Base-by-base conservation (phyloP, 352 stramenopile genomes). In the Plasmopara muralis region DNA sequence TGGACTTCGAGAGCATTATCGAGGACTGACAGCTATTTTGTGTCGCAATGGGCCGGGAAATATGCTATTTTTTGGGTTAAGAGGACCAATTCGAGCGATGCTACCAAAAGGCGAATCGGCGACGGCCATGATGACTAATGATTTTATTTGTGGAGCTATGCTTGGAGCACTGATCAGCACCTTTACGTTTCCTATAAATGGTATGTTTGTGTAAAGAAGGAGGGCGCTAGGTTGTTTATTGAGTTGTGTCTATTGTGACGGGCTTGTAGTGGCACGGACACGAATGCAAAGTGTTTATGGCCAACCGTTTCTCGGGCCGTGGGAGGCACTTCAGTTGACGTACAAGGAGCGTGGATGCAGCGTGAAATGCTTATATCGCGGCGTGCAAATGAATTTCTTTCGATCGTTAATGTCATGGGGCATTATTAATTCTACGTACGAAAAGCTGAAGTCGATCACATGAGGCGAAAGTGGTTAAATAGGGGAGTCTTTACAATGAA, bases 391-490 rank as follows among this genome's bases (percentile, higher is more conserved):
- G 66, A 95, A 95, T 55, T 95, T 92, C 60, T 85, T 86, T 43
- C 72, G 85, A 9, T 92, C 82, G 20, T 62, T 95, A 4, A 48
- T 95, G 13, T 94, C 85, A 13, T 95, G 85, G 85, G 85, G 85
- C 9, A 95, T 95, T 48, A 91, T 95, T 55, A 95, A 95, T 60
- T 90, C 79, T 49, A 80, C 80, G 38, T 95, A 94, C 53, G 85
- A 95, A 60, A 85, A 85, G 55, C 74, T 93, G 40, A 94, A 89
- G 66, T 70, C 74, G 20, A 67, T 88, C 39, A 86, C 74, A 55
- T 83, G 58, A 72, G 38, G 18, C 39, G 14, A 15, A 15, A 15
- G 37, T 18, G 37, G 33, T 38, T 20, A 15, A 50, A 8, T 47
- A 20, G 16, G 18, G 33, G 39, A 25, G 37, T 15, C 38, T 42